Percentiles rank a stretch among this genome's conserved stretches.
phyloP scores from a whole-genome alignment of 192 early-diverging fungal genomes.

The Powellomyces hirtus region DNA sequence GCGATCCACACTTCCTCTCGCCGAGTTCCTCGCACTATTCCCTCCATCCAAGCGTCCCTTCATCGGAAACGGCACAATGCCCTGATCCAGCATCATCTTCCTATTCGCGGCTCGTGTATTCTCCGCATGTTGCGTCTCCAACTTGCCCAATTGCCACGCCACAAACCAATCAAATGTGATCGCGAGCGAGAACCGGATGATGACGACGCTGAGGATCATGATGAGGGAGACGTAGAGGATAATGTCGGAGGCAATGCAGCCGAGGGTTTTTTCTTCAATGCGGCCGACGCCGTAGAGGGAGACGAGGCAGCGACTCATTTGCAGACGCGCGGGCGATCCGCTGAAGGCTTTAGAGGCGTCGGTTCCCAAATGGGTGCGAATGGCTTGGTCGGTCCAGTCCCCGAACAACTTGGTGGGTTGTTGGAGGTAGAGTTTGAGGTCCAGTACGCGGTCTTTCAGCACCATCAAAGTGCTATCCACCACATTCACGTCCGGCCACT shows the following conservation, averaged over 20 bases:
- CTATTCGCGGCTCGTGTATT: not conserved
- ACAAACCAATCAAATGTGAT: slow-evolving; percentile 81
- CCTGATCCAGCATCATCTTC: slow-evolving; percentile 10
- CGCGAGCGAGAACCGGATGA: slow-evolving; percentile 64
- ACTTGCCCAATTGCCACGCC: slow-evolving; percentile 71
- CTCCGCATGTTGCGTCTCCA: slow-evolving; percentile 31
- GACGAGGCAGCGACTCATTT: slow-evolving; percentile 28
- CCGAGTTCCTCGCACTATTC: not conserved
- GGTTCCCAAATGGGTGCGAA: slow-evolving; percentile 15
- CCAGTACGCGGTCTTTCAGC: slow-evolving; percentile 30
- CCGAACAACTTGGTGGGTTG: slow-evolving; percentile 21
- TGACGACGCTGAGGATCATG: slow-evolving; percentile 33
- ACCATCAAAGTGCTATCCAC: slow-evolving; percentile 32
- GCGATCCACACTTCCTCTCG: not conserved
- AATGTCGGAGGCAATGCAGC: slow-evolving; percentile 37
- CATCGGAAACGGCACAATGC: slow-evolving; percentile 30
- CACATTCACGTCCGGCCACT: slow-evolving; percentile 25
- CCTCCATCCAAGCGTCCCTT: slow-evolving; percentile 13
- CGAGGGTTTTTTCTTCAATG: slow-evolving; percentile 22
- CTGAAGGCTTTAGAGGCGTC: slow-evolving; percentile 24
- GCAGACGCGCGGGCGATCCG: slow-evolving; percentile 6
- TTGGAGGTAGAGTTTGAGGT: slow-evolving; percentile 35
- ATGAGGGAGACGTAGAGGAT: slow-evolving; percentile 39
- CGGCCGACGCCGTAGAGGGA: slow-evolving; percentile 30
- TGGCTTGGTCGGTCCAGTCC: slow-evolving; percentile 8